phyloP scores from a whole-genome alignment of 2,329 filamentous ascomycete species.

The Fusarium anguioides region DNA sequence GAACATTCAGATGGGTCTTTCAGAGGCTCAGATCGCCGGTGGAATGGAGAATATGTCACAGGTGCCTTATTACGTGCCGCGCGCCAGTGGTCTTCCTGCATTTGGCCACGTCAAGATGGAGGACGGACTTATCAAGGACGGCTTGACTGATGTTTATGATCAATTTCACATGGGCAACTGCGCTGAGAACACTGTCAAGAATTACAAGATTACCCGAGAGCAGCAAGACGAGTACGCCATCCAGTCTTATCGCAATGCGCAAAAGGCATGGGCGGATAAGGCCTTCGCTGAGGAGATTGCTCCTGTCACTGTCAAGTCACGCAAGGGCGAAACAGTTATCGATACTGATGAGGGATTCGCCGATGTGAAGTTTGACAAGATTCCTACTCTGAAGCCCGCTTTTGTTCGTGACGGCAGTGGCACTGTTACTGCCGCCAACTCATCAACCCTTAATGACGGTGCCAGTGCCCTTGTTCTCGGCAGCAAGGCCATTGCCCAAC shows the following conservation, averaged over 20 bases:
- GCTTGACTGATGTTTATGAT: slow-evolving; percentile 95
- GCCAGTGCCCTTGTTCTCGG: slow-evolving; percentile 89
- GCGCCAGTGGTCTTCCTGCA: slow-evolving; percentile 82
- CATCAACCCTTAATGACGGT: slow-evolving; percentile 93
- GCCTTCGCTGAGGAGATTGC: slow-evolving; percentile 91
- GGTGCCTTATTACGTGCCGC: slow-evolving; percentile 89
- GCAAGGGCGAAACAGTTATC: slow-evolving; percentile 84
- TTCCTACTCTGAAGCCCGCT: slow-evolving; percentile 87
- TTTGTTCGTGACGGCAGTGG: slow-evolving; percentile 88
- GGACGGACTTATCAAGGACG: slow-evolving; percentile 94
- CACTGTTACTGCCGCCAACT: slow-evolving; percentile 94
- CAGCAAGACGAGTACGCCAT: slow-evolving; percentile 94
- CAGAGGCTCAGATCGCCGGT: slow-evolving; percentile 89
- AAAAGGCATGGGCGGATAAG: slow-evolving; percentile 85
- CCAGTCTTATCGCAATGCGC: slow-evolving; percentile 86
- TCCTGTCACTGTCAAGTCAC: slow-evolving; percentile 84
- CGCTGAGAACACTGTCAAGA: slow-evolving; percentile 93
- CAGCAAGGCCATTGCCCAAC: slow-evolving; percentile 80
- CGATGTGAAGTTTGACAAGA: slow-evolving; percentile 86
- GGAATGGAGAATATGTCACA: slow-evolving; percentile 99
- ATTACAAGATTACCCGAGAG: slow-evolving; percentile 81
- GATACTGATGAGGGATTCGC: slow-evolving; percentile 89
- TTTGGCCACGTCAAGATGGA: slow-evolving; percentile 91
- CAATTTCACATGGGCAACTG: slow-evolving; percentile 98
- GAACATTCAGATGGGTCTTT: slow-evolving; percentile 91